Percentiles rank a stretch among this genome's conserved stretches.
Evolutionary conservation across 2,329 filamentous ascomycete species (phyloP).

Genomic region (Ceratocystis harringtonii): DNA sequence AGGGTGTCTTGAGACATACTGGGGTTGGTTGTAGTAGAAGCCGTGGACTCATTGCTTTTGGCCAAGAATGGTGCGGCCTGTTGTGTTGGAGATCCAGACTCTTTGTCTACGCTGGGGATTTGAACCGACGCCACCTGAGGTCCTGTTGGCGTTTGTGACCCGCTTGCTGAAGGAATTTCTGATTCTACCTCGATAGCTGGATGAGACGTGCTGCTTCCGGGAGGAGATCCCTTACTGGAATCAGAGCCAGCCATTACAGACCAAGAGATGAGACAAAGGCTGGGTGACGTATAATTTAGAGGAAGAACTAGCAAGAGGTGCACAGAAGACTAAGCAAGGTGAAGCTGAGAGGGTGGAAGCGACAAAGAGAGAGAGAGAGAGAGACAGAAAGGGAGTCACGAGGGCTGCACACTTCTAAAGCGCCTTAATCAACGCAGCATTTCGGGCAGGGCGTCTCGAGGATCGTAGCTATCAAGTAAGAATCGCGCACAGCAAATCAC

Average conservation of each 20-base stretch:
- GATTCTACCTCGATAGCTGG: conserved; percentile 14
- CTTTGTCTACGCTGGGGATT: neutral
- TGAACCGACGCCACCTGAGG: neutral
- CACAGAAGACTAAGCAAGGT: neutral
- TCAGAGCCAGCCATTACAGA: neutral
- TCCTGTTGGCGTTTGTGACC: neutral
- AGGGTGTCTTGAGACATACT: neutral
- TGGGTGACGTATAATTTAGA: neutral
- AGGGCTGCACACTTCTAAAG: conserved; percentile 1
- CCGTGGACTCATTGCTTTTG: neutral
- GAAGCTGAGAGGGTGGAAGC: neutral
- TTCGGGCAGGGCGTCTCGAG: neutral
- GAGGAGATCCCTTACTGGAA: neutral
- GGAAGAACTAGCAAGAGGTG: neutral
- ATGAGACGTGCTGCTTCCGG: neutral
- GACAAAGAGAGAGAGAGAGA: neutral
- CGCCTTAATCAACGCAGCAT: conserved; percentile 4
- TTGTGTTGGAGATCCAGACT: neutral
- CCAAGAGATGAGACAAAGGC: neutral
- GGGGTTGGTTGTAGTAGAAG: neutral
- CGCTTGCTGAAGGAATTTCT: neutral
- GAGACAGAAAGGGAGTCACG: neutral
- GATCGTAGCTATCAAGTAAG: neutral
- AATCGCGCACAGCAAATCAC: neutral
- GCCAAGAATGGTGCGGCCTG: neutral